Evolutionary conservation across 257 asterid species (phyloP), one percentile per base, ranked within the genome.

Genomic region (Eucommia ulmoides): DNA sequence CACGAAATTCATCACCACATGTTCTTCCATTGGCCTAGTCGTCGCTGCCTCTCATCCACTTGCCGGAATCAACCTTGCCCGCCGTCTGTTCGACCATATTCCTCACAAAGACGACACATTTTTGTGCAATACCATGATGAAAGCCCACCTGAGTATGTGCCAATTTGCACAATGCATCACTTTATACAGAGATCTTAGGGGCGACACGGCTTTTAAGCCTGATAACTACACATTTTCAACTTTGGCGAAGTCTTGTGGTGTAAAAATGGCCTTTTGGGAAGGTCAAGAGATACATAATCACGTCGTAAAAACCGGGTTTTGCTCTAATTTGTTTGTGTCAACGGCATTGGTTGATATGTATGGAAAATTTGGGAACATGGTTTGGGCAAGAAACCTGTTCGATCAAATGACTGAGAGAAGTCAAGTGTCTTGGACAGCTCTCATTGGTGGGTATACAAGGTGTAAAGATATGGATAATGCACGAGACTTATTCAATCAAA

Each of bases 261-360:
- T 66, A 62, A 63, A 45, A 14, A 53, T 44, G 56, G 59, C 59
- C n/a, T 50, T 45, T 41, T 58, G 66, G 84, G 98, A 65, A 52
- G 96, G 93, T 16, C 53, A 66, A 71, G 84, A 52, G 35, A 67
- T 89, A 45, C 98, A 86, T 38, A 78, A 73, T 22, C 87, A 77
- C 29, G 91, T 70, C 16, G 41, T 86, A 59, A 81, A 72, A 63
- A 60, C 52, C 17, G 96, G 98, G 57, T 73, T 73, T 42, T 52
- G 19, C 49, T 74, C 80, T 19, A 83, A 78, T 59, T 57, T 86
- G 70, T 85, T 72, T 24, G 96, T 77, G 48, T 78, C 74, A 18
- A 89, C 96, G 20, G 70, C 93, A 1, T 57, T 89, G 74, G 94
- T 85, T 19, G 92, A 85, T 61, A 89, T 89, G 96, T 89, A 89